Base-by-base conservation (phyloP, 768 basidiomycete genomes). In the Hortiboletus campestris region DNA sequence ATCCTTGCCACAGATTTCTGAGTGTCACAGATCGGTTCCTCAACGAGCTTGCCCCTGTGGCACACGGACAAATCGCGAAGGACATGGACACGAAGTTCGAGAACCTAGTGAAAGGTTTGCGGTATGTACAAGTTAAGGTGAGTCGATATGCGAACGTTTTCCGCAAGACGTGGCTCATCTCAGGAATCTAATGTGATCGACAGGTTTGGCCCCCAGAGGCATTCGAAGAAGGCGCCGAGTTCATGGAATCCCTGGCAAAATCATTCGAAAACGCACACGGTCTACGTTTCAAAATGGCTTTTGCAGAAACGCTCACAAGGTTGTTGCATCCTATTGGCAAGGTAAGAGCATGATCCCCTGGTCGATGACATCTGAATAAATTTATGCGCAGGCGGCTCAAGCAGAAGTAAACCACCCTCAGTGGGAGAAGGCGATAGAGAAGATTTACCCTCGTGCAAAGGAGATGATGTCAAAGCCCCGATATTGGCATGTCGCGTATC, bases 361-460 rank as follows among this genome's bases (percentile, higher is more conserved):
- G 25, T 19, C 4, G 29, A 19, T 17, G 25, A 25, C 35, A 28
- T 6, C 16, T 34, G 22, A 57, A 28, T 34, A 20, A 45, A 40
- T 13, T 32, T 19, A 52, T 64, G 4, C 45, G 55, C 47, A 94
- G 90, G 95, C 89, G 38, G 95, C 92, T 0, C 93, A 94, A 74
- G 94, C 92, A 7, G 94, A 98, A 74, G 94, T 95, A 46, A 97
- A 97, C 63, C 89, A 95, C 69, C 94, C 94, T 0, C 80, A 89
- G 61, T 98, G 94, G 94, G 91, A 88, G 6, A 93, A 91, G 67
- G 94, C 94, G 0, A 89, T 94, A 31, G 88, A 94, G 67, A 75
- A 80, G 13, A 91, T 95, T 34, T 86, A 85, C 67, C 88, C 89
- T 2, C 91, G 88, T 66, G 89, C 89, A 2, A 80, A 82, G 57